These are phyloP conservation scores for Bretziella fagacearum DNA, from an alignment of 2,329 filamentous ascomycete genomes.

Conservation along the genomic window DNA sequence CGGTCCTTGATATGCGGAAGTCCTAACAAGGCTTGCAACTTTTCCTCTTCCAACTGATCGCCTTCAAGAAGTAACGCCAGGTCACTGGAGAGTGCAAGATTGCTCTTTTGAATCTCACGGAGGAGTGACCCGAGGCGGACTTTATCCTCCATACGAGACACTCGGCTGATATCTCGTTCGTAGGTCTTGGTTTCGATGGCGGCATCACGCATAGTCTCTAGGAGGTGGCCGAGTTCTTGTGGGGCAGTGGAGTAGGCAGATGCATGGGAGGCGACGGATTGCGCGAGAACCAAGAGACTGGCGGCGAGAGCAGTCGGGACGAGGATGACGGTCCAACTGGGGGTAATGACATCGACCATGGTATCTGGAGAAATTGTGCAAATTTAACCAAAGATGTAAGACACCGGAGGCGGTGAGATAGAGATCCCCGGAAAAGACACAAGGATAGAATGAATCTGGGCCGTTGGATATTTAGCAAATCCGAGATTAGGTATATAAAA, in stretches of 20 bases:
- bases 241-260: slow-evolving; percentile 41
- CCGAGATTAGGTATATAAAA: too few species aligned
- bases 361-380: too few species aligned
- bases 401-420: too few species aligned
- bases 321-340: slow-evolving; percentile 41
- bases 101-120: slow-evolving; percentile 41
- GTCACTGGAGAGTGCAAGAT: slow-evolving; percentile 30
- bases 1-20: slow-evolving; percentile 12
- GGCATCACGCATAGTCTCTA: slow-evolving; percentile 45
- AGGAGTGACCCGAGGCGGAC: slow-evolving; percentile 39
- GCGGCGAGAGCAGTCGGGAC: slow-evolving; percentile 40
- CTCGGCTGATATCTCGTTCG: slow-evolving; percentile 39
- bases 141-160: slow-evolving; percentile 45
- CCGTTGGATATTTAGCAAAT: background rate
- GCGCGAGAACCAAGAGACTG: slow-evolving; percentile 36
- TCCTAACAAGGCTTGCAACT: slow-evolving; percentile 14
- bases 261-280: slow-evolving; percentile 35
- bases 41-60: slow-evolving; percentile 26
- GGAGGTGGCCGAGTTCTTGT: slow-evolving; percentile 37
- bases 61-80: slow-evolving; percentile 25
- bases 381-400: too few species aligned
- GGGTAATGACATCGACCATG: slow-evolving; percentile 34
- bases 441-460: background rate
- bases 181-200: slow-evolving; percentile 48
- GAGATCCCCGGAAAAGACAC: background rate